Evolutionary conservation across 495 filamentous ascomycete genomes (phyloP).

Genomic region (Aspergillus ostianus): DNA sequence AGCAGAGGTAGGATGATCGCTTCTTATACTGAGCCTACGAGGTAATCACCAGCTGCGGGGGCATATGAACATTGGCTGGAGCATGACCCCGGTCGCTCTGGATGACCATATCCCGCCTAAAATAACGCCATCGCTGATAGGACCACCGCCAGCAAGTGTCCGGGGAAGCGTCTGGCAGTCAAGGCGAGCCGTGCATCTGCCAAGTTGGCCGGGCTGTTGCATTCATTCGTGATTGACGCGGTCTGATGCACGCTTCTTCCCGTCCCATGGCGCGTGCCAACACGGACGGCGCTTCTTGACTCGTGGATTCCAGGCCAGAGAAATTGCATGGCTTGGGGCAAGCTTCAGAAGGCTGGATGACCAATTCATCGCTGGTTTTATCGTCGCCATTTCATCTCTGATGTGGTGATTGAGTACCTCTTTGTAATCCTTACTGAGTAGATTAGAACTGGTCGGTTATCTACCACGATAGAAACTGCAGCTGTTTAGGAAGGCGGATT

Average conservation of each 20-base stretch:
- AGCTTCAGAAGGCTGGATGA: neutral
- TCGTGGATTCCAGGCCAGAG: neutral
- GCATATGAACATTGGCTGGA: too few relatives aligned
- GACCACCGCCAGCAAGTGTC: neutral
- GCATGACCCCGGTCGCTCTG: neutral
- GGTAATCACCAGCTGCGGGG: too few relatives aligned
- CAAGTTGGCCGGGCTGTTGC: neutral
- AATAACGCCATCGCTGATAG: conserved; percentile 4
- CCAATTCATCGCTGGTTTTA: too few relatives aligned
- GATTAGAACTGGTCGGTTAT: too few relatives aligned
- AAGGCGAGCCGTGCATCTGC: conserved; percentile 5
- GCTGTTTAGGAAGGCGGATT: too few relatives aligned
- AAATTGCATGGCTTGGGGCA: neutral
- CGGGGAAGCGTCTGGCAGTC: neutral
- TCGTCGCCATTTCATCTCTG: too few relatives aligned
- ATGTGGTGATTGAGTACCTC: too few relatives aligned
- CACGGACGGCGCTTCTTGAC: neutral
- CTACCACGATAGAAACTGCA: too few relatives aligned
- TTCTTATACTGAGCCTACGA: too few relatives aligned
- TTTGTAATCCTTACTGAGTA: too few relatives aligned
- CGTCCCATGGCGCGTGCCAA: neutral
- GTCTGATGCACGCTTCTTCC: neutral
- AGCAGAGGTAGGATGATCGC: too few relatives aligned
- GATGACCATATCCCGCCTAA: neutral
- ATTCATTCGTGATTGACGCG: too few relatives aligned